These are phyloP conservation scores for Penicillium vulpinum DNA, from an alignment of 2,329 filamentous ascomycete genomes.

Conservation along the genomic window DNA sequence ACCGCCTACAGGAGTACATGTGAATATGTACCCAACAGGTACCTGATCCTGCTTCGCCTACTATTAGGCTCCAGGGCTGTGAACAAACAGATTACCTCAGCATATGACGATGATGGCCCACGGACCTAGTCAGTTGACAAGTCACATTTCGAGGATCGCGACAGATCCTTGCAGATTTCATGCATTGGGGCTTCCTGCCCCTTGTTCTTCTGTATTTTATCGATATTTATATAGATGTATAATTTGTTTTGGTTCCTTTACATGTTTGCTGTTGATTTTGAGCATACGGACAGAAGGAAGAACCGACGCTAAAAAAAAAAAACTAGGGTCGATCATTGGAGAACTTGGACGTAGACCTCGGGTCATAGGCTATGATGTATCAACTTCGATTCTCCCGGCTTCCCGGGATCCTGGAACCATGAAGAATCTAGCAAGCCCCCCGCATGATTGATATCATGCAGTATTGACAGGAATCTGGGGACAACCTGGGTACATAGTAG, in stretches of 20 bases:
- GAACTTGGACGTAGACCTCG: background rate
- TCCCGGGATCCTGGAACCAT: constrained; percentile 18
- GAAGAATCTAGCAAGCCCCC: constrained; percentile 9
- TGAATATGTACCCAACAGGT: constrained; percentile 3
- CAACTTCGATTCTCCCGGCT: background rate
- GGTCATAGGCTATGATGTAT: constrained; percentile 6
- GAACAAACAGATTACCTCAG: constrained; percentile 2
- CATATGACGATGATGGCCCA: constrained; percentile 13
- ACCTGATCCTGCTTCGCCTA: background rate
- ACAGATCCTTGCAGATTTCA: constrained; percentile 34
- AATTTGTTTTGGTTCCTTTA: background rate
- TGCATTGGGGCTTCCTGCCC: constrained; percentile 17
- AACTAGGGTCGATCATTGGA: background rate
- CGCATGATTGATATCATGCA: constrained; percentile 20
- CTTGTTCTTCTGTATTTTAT: constrained; percentile 4
- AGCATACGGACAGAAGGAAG: background rate
- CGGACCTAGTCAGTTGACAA: constrained; percentile 20
- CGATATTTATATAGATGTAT: background rate
- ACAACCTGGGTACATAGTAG: background rate
- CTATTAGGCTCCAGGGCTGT: no score
- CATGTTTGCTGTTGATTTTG: background rate
- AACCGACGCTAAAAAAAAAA: background rate
- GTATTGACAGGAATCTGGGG: constrained; percentile 9
- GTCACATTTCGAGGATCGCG: constrained; percentile 31
- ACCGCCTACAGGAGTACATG: background rate